Percentiles rank a stretch among this genome's conserved stretches.
phyloP scores from a whole-genome alignment of 108 stramenopile genomes.

The Stephanodiscus triporus region DNA sequence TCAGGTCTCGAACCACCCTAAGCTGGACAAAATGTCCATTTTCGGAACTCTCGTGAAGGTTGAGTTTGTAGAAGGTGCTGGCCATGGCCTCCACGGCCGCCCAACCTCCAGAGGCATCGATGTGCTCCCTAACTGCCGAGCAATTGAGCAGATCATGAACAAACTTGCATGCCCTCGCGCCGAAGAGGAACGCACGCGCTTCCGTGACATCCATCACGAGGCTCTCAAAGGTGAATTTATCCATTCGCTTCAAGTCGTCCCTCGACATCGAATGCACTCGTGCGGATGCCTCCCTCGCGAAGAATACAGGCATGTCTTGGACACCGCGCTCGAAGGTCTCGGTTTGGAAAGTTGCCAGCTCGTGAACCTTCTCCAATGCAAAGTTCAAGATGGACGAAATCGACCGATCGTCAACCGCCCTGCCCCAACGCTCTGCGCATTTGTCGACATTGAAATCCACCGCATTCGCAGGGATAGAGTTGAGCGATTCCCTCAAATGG shows the following conservation, averaged over 20 bases:
- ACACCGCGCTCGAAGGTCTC: constrained; percentile 26
- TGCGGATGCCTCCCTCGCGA: constrained; percentile 33
- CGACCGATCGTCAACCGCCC: constrained; percentile 57
- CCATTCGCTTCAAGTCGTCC: constrained; percentile 21
- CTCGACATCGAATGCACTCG: constrained; percentile 13
- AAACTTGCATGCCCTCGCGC: constrained; percentile 53
- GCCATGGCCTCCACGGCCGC: constrained; percentile 39
- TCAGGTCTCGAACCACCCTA: constrained; percentile 22
- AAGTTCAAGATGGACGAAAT: constrained; percentile 56
- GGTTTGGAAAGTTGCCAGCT: constrained; percentile 11
- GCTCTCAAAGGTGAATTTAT: constrained; percentile 27
- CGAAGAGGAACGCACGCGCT: constrained; percentile 42
- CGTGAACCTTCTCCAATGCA: constrained; percentile 47
- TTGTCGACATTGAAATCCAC: constrained; percentile 27
- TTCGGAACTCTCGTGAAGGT: constrained; percentile 26
- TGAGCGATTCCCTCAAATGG: constrained; percentile 51
- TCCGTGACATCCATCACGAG: constrained; percentile 49
- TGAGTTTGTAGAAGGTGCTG: constrained; percentile 32
- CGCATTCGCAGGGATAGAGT: constrained; percentile 38
- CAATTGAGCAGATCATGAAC: constrained; percentile 48
- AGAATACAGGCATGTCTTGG: constrained; percentile 27
- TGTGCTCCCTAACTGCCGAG: constrained; percentile 51
- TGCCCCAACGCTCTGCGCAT: constrained; percentile 40
- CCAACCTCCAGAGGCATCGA: constrained; percentile 52
- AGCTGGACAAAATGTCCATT: constrained; percentile 39